Evolutionary conservation across 164 flowering plant species (phyloP).

Genomic region (Umbellularia californica): DNA sequence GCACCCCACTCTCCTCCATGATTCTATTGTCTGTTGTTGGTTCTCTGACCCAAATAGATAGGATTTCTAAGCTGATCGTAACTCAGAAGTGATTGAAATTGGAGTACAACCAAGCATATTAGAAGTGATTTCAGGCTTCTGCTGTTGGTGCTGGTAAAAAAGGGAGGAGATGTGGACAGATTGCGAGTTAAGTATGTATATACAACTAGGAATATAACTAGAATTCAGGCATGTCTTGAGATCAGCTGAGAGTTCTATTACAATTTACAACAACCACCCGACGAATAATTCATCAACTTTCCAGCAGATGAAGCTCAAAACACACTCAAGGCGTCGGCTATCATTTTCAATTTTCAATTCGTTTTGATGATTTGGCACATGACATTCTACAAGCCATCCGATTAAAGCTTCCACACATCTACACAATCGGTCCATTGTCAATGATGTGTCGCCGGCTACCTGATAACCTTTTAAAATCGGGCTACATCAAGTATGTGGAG

Average conservation of each 20-base stretch:
- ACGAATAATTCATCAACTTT: conserved; percentile 22
- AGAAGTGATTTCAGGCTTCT: neutral
- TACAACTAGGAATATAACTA: too few species aligned
- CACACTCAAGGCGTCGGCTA: conserved; percentile 19
- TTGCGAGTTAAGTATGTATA: too few species aligned
- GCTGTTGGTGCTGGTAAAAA: neutral
- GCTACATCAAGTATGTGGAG: conserved; percentile 29
- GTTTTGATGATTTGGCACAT: conserved; percentile 32
- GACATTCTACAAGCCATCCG: conserved; percentile 26
- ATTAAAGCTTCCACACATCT: conserved; percentile 11
- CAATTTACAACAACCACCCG: too few species aligned
- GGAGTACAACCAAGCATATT: too few species aligned
- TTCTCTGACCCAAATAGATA: too few species aligned
- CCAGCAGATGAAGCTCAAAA: conserved; percentile 3
- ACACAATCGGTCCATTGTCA: conserved; percentile 39
- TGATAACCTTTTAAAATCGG: conserved; percentile 7
- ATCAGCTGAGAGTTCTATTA: too few species aligned
- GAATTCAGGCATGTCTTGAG: too few species aligned
- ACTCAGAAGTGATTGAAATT: too few species aligned
- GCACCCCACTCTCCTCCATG: too few species aligned
- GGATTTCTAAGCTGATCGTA: too few species aligned
- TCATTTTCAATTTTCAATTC: conserved; percentile 37
- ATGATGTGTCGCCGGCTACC: conserved; percentile 11
- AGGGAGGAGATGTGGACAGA: neutral
- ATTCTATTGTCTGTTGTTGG: too few species aligned